Base-by-base conservation (phyloP, 805 yeast genomes). In the Blastobotrys muscicola region DNA sequence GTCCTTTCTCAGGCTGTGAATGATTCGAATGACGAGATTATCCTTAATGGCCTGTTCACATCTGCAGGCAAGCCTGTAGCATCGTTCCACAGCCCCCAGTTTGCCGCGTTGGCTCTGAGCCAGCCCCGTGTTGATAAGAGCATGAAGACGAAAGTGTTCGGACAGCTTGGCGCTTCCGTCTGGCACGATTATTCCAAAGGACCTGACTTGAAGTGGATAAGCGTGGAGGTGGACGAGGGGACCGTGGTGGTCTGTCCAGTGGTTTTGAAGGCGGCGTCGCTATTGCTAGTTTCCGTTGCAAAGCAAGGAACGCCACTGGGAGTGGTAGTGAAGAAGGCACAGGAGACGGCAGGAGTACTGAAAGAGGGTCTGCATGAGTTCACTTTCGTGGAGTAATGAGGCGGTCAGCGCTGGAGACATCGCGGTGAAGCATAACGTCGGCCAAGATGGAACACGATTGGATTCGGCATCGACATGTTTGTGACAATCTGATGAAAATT, bases 111-210 rank as follows among this genome's bases (percentile, higher is more conserved):
- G 13, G 30, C 12, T 26, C 15, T 8, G 35, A 33, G 29, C 29
- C 54, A 55, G 15, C 52, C 53, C 43, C 44, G 47, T 39, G 45
- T 54, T 29, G 46, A 49, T 36, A 13, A 55, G 39, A 36, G 46
- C 14, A 47, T 60, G 54, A 55, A 56, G 35, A 59, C 61, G 4
- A 57, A 58, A 33, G 53, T 60, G 10, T 55, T 50, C 33, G 56
- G 56, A 8, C 45, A 57, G n/a, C 56, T 57, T 45, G 62, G 60
- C 3, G 51, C 62, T 12, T 47, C 56, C 34, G 46, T 49, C 8
- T 59, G 61, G 58, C 41, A 49, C 9, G 53, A 52, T 42, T 54
- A 54, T 39, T 32, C 42, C 9, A 13, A 42, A n/a, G 46, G 41
- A 5, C 33, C 36, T 6, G 34, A 29, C 14, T 16, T 30, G 32